Evolutionary conservation across 345 rosid species (phyloP).

Genomic region (Physaria fendleri): DNA sequence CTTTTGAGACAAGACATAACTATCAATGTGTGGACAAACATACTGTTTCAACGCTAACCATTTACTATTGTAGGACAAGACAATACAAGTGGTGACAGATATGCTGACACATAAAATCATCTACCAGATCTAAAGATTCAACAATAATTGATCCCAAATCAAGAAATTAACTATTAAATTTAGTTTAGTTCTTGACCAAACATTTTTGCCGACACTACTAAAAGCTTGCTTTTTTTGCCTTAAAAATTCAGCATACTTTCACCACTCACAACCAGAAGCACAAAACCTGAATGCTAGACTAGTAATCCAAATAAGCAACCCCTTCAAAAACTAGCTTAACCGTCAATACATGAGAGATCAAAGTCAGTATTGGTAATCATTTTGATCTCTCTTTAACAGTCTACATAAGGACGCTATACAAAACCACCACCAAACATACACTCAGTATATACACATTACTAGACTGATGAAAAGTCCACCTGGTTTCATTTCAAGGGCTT

Average conservation of each 20-base stretch:
- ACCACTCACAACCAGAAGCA: constrained; percentile 11
- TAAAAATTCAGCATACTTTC: constrained; percentile 26
- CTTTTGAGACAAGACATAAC: neutral
- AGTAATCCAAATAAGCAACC: constrained; percentile 18
- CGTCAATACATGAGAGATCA: constrained; percentile 24
- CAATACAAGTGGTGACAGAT: neutral
- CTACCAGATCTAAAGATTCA: constrained; percentile 14
- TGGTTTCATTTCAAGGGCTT: constrained; percentile 37
- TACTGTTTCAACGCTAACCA: constrained; percentile 16
- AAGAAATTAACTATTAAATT: neutral
- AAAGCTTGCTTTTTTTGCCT: constrained; percentile 23
- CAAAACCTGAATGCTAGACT: constrained; percentile 23
- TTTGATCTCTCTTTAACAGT: constrained; percentile 26
- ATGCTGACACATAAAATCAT: neutral
- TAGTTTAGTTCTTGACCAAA: constrained; percentile 6
- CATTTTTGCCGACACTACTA: constrained; percentile 20
- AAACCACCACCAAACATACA: constrained; percentile 32
- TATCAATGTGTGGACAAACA: constrained; percentile 11
- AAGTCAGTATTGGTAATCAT: constrained; percentile 6
- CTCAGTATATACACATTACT: constrained; percentile 50
- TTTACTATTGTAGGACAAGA: constrained; percentile 16
- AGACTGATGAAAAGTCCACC: constrained; percentile 11
- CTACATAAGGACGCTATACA: constrained; percentile 50
- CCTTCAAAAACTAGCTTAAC: constrained; percentile 31
- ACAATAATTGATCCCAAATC: neutral